Percentiles rank a stretch among this genome's conserved stretches.
Conservation (phyloP, 805 yeast genomes). For the Nakazawaea peltata region DNA sequence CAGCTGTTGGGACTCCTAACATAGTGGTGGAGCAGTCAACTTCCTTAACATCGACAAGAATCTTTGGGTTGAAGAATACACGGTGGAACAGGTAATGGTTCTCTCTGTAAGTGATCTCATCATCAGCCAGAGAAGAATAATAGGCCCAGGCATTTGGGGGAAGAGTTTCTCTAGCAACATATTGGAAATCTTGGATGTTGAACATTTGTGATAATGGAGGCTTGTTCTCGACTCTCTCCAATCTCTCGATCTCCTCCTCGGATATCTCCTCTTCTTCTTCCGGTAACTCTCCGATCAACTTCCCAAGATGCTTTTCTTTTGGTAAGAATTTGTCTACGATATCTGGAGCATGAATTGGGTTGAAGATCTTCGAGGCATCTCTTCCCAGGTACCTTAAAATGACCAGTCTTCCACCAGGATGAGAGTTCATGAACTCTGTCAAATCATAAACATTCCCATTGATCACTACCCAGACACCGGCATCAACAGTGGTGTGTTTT, state of each 20-base stretch:
- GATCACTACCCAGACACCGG: slow-evolving; percentile 41
- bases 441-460: slow-evolving; percentile 38
- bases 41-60: slow-evolving; percentile 71
- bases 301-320: slow-evolving; percentile 54
- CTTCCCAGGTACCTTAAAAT: slow-evolving; percentile 39
- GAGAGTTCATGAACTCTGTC: slow-evolving; percentile 26
- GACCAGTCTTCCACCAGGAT: slow-evolving; percentile 27
- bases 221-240: slow-evolving; percentile 35
- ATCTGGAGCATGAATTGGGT: slow-evolving; percentile 89
- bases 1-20: slow-evolving; percentile 58
- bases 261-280: slow-evolving; percentile 24
- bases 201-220: slow-evolving; percentile 68
- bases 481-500: slow-evolving; percentile 36
- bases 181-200: slow-evolving; percentile 82
- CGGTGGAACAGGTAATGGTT: slow-evolving; percentile 87
- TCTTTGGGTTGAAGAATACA: slow-evolving; percentile 77
- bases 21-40: slow-evolving; percentile 66
- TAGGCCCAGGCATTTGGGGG: slow-evolving; percentile 86
- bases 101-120: slow-evolving; percentile 83
- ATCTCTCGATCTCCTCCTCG: slow-evolving; percentile 34
- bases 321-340: slow-evolving; percentile 59
- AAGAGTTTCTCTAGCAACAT: slow-evolving; percentile 72
- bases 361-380: slow-evolving; percentile 77
- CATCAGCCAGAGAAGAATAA: slow-evolving; percentile 88
- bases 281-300: slow-evolving; percentile 22